phyloP scores from a whole-genome alignment of 352 stramenopile genomes.

The Peronospora tabacina region DNA sequence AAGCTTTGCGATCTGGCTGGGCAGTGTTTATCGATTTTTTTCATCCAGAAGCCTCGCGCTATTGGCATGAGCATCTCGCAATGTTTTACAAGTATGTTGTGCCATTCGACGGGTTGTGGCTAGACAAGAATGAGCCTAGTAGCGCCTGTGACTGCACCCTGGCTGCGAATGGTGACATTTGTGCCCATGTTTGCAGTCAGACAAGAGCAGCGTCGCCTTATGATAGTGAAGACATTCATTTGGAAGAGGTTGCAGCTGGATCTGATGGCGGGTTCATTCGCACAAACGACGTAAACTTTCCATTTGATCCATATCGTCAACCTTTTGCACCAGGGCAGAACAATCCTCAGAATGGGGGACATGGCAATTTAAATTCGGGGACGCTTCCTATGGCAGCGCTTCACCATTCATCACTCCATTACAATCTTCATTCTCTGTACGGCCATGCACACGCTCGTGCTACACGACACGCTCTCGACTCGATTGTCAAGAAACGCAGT shows the following conservation, averaged over 20 bases:
- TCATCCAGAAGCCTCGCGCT: constrained; percentile 58
- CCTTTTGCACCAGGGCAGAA: constrained; percentile 64
- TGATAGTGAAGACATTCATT: background rate
- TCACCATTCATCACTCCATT: constrained; percentile 66
- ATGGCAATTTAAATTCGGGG: constrained; percentile 69
- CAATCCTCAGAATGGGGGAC: constrained; percentile 23
- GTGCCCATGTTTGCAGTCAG: constrained; percentile 16
- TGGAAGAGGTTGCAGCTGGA: constrained; percentile 13
- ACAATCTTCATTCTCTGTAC: constrained; percentile 85
- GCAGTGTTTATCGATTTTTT: constrained; percentile 83
- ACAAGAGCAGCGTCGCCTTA: background rate
- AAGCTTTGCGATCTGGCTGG: constrained; percentile 55
- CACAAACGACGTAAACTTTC: constrained; percentile 59
- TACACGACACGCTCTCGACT: constrained; percentile 43
- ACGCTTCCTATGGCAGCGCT: constrained; percentile 70
- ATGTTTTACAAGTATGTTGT: constrained; percentile 53
- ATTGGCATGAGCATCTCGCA: constrained; percentile 58
- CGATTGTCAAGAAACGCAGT: constrained; percentile 48
- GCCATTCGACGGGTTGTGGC: constrained; percentile 76
- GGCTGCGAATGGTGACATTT: constrained; percentile 33
- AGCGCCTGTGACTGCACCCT: constrained; percentile 53
- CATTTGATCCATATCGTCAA: constrained; percentile 77
- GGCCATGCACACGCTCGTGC: constrained; percentile 51
- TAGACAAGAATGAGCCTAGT: constrained; percentile 78
- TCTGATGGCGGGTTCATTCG: constrained; percentile 44